Percentiles rank a stretch among this genome's conserved stretches.
Conservation (phyloP, 2,329 filamentous ascomycete genomes). For the Xylaria sp. region DNA sequence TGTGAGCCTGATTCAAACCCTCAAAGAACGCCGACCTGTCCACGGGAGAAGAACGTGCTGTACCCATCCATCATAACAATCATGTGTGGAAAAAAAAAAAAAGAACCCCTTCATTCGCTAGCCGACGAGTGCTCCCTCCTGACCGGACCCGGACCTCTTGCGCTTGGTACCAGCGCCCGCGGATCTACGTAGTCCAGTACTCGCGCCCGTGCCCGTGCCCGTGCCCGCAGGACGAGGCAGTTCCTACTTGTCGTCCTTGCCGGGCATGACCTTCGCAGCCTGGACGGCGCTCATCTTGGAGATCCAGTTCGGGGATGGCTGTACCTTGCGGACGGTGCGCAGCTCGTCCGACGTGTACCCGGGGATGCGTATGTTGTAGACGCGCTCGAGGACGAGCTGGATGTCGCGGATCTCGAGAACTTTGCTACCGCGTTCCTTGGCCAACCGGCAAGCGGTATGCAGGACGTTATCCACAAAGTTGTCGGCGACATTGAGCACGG, state of each 20-base stretch:
- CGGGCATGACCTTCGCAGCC: constrained; percentile 80
- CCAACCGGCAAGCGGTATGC: constrained; percentile 82
- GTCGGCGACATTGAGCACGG: constrained; percentile 85
- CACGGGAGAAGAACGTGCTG: background rate
- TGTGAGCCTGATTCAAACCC: background rate
- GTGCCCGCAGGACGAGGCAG: constrained; percentile 14
- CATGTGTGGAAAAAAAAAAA: background rate
- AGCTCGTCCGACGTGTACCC: constrained; percentile 95
- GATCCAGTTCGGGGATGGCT: constrained; percentile 86
- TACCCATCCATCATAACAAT: background rate
- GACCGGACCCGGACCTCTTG: background rate
- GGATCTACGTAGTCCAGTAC: background rate
- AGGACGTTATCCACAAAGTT: constrained; percentile 94
- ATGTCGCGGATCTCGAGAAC: constrained; percentile 87
- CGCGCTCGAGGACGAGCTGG: constrained; percentile 79
- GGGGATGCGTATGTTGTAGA: constrained; percentile 89
- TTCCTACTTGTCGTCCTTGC: constrained; percentile 55
- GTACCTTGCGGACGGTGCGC: constrained; percentile 89
- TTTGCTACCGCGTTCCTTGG: constrained; percentile 89
- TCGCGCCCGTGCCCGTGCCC: constrained; percentile 1
- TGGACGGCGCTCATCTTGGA: constrained; percentile 97
- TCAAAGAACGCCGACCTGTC: constrained; percentile 6
- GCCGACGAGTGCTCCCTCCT: background rate
- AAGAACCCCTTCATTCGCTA: background rate
- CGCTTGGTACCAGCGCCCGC: constrained; percentile 1